Evolutionary conservation across 345 rosid genomes (phyloP).

Genomic region (Sonneratia caseolaris): DNA sequence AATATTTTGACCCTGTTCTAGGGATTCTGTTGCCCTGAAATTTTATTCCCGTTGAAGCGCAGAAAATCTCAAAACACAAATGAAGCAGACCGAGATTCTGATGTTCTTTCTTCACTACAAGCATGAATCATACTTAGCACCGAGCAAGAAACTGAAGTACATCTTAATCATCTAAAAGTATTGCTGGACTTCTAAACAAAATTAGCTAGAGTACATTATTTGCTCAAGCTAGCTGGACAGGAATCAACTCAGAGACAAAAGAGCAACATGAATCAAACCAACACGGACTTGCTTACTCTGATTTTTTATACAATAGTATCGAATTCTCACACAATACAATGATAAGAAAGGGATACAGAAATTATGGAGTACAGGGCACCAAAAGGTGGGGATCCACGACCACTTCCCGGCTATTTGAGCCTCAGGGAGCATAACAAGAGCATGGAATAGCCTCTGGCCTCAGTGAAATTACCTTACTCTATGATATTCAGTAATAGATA

Average conservation of each 20-base stretch:
- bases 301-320: background rate
- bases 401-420: background rate
- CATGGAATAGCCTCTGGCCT: background rate
- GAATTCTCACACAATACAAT: background rate
- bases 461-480: background rate
- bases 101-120: background rate
- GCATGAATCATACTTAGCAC: background rate
- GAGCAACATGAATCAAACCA: background rate
- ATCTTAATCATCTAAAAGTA: background rate
- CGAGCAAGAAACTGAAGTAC: background rate
- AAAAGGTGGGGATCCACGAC: background rate
- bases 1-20: background rate
- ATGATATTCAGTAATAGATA: background rate
- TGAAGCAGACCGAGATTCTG: background rate
- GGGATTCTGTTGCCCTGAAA: background rate
- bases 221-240: background rate
- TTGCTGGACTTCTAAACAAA: background rate
- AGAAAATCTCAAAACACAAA: background rate
- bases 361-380: too few relatives aligned
- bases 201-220: background rate
- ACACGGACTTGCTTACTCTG: background rate
- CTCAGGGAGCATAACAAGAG: background rate
- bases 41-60: background rate
- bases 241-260: background rate
- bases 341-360: background rate